Evolutionary conservation across 2,329 filamentous ascomycete genomes (phyloP).

Genomic region (Neopestalotiopsis clavispora): DNA sequence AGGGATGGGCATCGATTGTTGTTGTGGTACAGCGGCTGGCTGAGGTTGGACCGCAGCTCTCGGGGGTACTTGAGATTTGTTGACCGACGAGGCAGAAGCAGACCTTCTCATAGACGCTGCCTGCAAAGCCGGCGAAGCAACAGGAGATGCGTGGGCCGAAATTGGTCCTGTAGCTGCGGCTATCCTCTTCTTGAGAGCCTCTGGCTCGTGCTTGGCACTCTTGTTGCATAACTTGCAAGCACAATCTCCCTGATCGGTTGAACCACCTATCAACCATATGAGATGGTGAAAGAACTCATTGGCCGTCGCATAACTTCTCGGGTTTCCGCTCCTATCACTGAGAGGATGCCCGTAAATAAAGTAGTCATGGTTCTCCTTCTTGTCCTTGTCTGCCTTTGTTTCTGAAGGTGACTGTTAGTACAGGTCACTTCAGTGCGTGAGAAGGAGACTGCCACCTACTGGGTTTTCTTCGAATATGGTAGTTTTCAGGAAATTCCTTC

Average conservation of each 20-base stretch:
- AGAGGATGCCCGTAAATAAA: slow-evolving; percentile 24
- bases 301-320: slow-evolving; percentile 18
- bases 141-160: neutral
- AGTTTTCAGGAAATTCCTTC: slow-evolving; percentile 18
- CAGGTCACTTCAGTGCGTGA: too few relatives aligned
- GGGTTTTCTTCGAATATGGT: slow-evolving; percentile 21
- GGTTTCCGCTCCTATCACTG: slow-evolving; percentile 19
- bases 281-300: slow-evolving; percentile 25
- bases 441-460: slow-evolving; percentile 3
- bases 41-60: slow-evolving; percentile 11
- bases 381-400: slow-evolving; percentile 11
- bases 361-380: slow-evolving; percentile 16
- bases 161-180: neutral
- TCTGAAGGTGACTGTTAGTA: neutral
- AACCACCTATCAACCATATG: slow-evolving; percentile 20
- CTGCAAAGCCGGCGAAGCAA: neutral
- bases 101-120: slow-evolving; percentile 19
- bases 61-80: neutral
- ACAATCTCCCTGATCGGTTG: slow-evolving; percentile 16
- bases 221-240: slow-evolving; percentile 21
- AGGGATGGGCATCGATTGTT: slow-evolving; percentile 8
- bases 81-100: slow-evolving; percentile 15
- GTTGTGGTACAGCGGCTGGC: slow-evolving; percentile 15
- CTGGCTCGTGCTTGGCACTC: slow-evolving; percentile 15
- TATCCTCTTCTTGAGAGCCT: slow-evolving; percentile 12